Conservation (phyloP, 805 yeast genomes). For the Nakazawaea ishiwadae region DNA sequence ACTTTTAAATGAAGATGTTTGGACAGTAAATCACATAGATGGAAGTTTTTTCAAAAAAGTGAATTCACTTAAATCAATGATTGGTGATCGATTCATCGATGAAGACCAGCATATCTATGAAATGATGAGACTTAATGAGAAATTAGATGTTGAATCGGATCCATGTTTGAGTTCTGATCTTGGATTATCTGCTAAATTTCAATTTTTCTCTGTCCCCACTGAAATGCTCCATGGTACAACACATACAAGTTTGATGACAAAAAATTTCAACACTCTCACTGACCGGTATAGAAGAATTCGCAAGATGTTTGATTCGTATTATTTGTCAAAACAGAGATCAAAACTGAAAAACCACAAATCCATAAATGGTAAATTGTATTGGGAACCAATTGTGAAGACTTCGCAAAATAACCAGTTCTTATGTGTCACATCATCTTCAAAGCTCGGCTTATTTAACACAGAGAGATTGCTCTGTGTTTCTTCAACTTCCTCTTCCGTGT, state of each 20-base stretch:
- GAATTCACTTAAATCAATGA: constrained; percentile 37
- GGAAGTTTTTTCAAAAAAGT: constrained; percentile 44
- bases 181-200: constrained; percentile 32
- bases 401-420: constrained; percentile 27
- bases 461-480: constrained; percentile 44
- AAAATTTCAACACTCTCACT: constrained; percentile 17
- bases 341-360: constrained; percentile 19
- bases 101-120: constrained; percentile 25
- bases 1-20: constrained; percentile 41
- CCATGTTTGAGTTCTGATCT: constrained; percentile 34
- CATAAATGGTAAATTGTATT: constrained; percentile 23
- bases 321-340: constrained; percentile 18
- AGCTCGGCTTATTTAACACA: constrained; percentile 39
- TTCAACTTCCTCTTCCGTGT: constrained; percentile 35
- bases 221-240: constrained; percentile 9
- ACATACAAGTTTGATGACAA: neutral
- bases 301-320: constrained; percentile 25
- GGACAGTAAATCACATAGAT: constrained; percentile 45
- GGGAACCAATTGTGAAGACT: constrained; percentile 22
- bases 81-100: constrained; percentile 38
- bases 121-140: constrained; percentile 35
- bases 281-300: constrained; percentile 24
- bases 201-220: constrained; percentile 23
- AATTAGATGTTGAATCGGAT: constrained; percentile 35
- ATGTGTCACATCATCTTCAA: constrained; percentile 39